Base-by-base conservation (phyloP, 2,329 filamentous ascomycete species). In the Ilyonectria sp. region DNA sequence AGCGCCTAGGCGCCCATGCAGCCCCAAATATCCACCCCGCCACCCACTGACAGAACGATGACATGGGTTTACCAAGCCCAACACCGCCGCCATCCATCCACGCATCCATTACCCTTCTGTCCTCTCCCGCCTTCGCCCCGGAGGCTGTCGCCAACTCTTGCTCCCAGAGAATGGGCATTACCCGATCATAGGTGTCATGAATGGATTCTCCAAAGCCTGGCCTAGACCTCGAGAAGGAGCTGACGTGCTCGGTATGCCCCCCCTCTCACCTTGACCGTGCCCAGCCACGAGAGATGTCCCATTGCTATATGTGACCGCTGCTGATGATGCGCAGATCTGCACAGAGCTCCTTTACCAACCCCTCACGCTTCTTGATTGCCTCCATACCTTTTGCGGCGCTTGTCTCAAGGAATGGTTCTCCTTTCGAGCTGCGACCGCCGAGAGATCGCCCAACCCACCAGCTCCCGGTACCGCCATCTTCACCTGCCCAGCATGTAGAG, bases 361-460 rank as follows among this genome's bases (percentile, higher is more conserved):
- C 37, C 87, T 97, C 71, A 97, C 94, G 31, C 90, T 97, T 56
- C 93, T 97, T 80, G 94, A 97, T 84, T 97, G 94, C 79, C 89
- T 97, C 50, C 94, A 97, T 82, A 98, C 95, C 52, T 99, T 97
- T 82, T 99, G 96, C 84, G 96, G 95, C 71, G 93, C 93, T 44
- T 99, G 96, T 79, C 82, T 98, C 66, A 97, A 97, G 81, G 94
- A 97, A 84, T 99, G 96, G 96, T 99, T 98, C 79, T 85, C 86
- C 70, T 96, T 91, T 81, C 94, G 97, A 80, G 91, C 91, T 43
- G 84, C 86, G 33, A 85, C 86, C 15, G 87, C 87, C 49, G 87
- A 87, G 70, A 83, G 80, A 65, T 82, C 83, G 2, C 86, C 86
- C 13, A 82, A 82, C 11, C 83, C 85, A 47, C 85, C 89, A 69